These are phyloP conservation scores for Prasinococcaceae sp. DNA, from an alignment of 139 green algal genomes.

Conservation along the genomic window DNA sequence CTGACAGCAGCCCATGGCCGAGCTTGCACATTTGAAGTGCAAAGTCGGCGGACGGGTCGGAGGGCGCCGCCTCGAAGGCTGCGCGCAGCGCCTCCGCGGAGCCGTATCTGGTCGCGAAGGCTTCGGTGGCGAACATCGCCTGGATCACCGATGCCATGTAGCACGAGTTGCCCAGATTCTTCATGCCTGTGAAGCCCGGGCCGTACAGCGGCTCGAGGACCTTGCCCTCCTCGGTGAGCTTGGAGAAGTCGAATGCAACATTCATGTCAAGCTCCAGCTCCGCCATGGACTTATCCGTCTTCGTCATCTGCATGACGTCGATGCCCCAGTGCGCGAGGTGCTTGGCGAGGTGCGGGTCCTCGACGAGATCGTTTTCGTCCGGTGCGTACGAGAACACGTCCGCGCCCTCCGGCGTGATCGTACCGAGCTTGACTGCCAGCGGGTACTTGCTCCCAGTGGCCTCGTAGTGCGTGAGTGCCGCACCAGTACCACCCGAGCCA, in stretches of 20 bases:
- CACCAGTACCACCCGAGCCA: constrained; percentile 76
- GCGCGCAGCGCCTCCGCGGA: not conserved
- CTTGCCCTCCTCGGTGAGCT: constrained; percentile 74
- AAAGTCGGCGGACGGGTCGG: constrained; percentile 46
- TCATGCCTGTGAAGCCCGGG: constrained; percentile 66
- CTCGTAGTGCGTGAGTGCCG: constrained; percentile 80
- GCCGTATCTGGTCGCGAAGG: constrained; percentile 35
- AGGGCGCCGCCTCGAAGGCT: constrained; percentile 40
- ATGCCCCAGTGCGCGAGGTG: constrained; percentile 97
- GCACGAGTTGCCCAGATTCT: constrained; percentile 90
- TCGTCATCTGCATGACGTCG: constrained; percentile 91
- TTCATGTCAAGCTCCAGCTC: constrained; percentile 83
- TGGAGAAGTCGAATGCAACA: constrained; percentile 70
- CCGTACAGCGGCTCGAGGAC: constrained; percentile 55
- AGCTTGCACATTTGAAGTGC: constrained; percentile 41
- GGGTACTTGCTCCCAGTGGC: constrained; percentile 79
- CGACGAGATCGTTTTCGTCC: constrained; percentile 93
- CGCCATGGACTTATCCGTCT: constrained; percentile 92
- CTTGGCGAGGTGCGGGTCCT: constrained; percentile 61
- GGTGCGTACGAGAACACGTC: constrained; percentile 79
- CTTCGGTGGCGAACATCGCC: constrained; percentile 15
- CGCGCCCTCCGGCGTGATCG: constrained; percentile 73
- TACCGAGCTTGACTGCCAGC: constrained; percentile 94
- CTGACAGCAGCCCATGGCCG: constrained; percentile 19
- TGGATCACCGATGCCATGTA: constrained; percentile 36